phyloP scores from a whole-genome alignment of 2,329 filamentous ascomycete species.

The Plenodomus biglobosus region DNA sequence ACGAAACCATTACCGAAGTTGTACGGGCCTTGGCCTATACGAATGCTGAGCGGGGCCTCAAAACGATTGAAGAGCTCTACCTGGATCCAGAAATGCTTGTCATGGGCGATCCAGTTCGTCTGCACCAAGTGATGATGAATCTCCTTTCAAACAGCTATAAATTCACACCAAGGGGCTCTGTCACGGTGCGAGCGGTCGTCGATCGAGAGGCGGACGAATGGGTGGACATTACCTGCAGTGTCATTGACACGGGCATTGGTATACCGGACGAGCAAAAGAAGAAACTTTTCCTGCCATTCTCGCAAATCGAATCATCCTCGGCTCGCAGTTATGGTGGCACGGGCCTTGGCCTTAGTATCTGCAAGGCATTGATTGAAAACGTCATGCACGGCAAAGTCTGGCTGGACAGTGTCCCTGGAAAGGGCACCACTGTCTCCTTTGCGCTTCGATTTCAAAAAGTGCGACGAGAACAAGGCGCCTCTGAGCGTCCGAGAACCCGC shows the following conservation, averaged over 20 bases:
- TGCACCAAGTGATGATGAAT: slow-evolving; percentile 66
- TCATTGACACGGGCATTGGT: slow-evolving; percentile 87
- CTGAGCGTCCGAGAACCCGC: slow-evolving; percentile 33
- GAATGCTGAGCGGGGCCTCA: slow-evolving; percentile 61
- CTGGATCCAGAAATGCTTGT: slow-evolving; percentile 58
- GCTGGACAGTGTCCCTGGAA: slow-evolving; percentile 73
- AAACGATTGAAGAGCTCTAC: slow-evolving; percentile 59
- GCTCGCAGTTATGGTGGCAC: slow-evolving; percentile 90
- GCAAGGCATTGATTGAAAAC: slow-evolving; percentile 89
- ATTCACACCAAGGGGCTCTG: slow-evolving; percentile 83
- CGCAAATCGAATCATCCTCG: slow-evolving; percentile 87
- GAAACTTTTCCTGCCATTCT: slow-evolving; percentile 89
- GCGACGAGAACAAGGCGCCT: slow-evolving; percentile 59
- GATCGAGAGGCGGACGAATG: slow-evolving; percentile 69
- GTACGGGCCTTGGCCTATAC: slow-evolving; percentile 65
- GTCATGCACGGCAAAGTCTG: slow-evolving; percentile 87
- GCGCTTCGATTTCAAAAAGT: slow-evolving; percentile 85
- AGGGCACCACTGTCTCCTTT: slow-evolving; percentile 75
- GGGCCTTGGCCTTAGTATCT: slow-evolving; percentile 87
- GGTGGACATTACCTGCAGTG: slow-evolving; percentile 79
- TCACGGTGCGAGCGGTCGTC: slow-evolving; percentile 77
- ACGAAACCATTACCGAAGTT: slow-evolving; percentile 64
- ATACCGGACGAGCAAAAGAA: slow-evolving; percentile 79
- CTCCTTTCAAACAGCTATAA: slow-evolving; percentile 92
- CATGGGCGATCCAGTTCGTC: slow-evolving; percentile 54